Evolutionary conservation across 1,284 basidiomycete genomes (phyloP), one percentile per base, ranked within the genome.

Genomic region (Ceratobasidium sp.): DNA sequence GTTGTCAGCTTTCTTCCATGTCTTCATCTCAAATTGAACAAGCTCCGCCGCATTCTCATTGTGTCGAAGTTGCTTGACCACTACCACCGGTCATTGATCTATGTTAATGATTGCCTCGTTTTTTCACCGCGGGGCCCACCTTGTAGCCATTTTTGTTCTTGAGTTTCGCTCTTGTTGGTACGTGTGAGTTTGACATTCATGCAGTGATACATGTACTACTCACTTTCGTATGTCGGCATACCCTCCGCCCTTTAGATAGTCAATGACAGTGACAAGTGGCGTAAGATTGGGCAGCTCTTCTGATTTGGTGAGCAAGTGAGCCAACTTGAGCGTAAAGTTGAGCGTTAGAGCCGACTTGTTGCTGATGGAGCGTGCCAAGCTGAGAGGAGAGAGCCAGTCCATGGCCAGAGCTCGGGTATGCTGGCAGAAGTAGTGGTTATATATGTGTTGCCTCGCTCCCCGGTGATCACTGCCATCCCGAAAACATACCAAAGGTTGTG

Each of bases 201-300:
- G 12, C 8, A 26, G 16, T 10, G 23, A 6, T 23, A 16, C 16
- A 14, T 16, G 32, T 9, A 23, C 18, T n/a, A 14, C 41, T 28
- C 28, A 61, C 59, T 61, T 61, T 48, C 26, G 46, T 12, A 61
- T 46, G 48, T 61, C 59, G 3, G 59, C 59, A 28, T 61, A 43
- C 21, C 43, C 59, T 32, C 59, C 59, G 14, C 59, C 59, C 32
- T 61, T 61, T 26, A 61, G 16, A 12, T 61, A 48, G 10, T 61
- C 59, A 18, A 61, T 45, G 8, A 46, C n/a, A 1, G 59, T 61
- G 21, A 46, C 18, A 61, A 43, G 41, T 16, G 43, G 26, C 3
- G 59, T 61, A 21, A 61, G 28, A 32, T 61, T 26, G 1, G 28
- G 43, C 59, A 48, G 28, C 6, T 61, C 43, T 18, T 30, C 23